phyloP scores from a whole-genome alignment of 805 yeast genomes.

The Hanseniaspora opuntiae region DNA sequence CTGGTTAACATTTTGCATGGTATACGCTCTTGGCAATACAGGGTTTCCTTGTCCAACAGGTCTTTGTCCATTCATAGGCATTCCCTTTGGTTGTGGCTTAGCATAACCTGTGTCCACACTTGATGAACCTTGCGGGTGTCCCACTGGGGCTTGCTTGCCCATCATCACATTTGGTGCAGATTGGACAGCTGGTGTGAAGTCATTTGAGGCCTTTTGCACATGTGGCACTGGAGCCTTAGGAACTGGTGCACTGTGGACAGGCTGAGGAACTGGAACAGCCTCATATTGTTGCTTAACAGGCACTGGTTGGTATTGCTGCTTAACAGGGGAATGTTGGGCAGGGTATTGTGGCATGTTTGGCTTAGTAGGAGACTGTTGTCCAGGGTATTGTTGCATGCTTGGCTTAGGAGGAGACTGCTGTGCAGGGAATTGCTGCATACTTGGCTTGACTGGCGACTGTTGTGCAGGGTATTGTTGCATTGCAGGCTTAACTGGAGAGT shows the following conservation, averaged over 20 bases:
- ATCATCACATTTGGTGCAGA: not conserved
- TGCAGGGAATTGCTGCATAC: not conserved
- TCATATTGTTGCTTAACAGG: not conserved
- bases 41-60: not conserved
- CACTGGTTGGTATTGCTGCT: not conserved
- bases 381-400: not conserved
- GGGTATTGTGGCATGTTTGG: not conserved
- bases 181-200: not conserved
- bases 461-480: not conserved
- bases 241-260: not conserved
- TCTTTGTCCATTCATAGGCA: not conserved
- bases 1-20: slow-evolving; percentile 5
- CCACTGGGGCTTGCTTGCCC: not conserved
- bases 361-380: not conserved
- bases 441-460: not conserved
- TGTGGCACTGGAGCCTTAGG: not conserved
- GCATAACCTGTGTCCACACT: not conserved
- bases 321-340: not conserved
- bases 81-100: not conserved
- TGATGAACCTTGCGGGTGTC: not conserved
- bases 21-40: slow-evolving; percentile 9
- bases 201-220: not conserved
- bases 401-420: not conserved
- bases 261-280: not conserved
- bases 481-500: not conserved